phyloP scores from a whole-genome alignment of 768 basidiomycete genomes.

The Tricholoma bakamatsutake region DNA sequence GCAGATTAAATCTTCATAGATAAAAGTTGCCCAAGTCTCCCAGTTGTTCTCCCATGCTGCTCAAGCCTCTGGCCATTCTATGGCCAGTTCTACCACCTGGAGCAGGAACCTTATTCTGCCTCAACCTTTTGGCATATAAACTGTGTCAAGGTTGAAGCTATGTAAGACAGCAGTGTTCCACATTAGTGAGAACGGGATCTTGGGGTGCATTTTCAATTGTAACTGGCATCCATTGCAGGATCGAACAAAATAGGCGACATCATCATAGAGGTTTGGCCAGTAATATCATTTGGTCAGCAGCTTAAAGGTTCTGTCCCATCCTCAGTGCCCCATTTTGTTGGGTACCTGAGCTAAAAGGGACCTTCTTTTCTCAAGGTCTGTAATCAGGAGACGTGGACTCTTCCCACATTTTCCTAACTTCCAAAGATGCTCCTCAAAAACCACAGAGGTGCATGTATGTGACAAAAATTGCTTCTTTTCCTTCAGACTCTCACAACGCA shows the following conservation, averaged over 20 bases:
- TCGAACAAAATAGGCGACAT: conserved; percentile 20
- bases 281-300: conserved; percentile 19
- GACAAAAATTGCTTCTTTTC: neutral
- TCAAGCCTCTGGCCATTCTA: too few relatives aligned
- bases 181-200: conserved; percentile 14
- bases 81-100: too few relatives aligned
- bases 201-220: conserved; percentile 10
- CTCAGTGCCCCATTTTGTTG: conserved; percentile 20
- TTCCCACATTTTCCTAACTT: neutral
- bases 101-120: too few relatives aligned
- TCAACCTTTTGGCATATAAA: too few relatives aligned
- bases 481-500: too few relatives aligned
- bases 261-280: conserved; percentile 29
- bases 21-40: too few relatives aligned
- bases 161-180: conserved; percentile 16
- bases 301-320: conserved; percentile 18
- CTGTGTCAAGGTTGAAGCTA: conserved; percentile 8
- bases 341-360: conserved; percentile 19
- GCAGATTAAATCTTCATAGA: too few relatives aligned
- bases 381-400: conserved; percentile 19
- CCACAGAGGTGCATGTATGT: conserved; percentile 2
- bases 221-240: conserved; percentile 28
- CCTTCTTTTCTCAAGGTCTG: conserved; percentile 1
- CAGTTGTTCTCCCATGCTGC: too few relatives aligned
- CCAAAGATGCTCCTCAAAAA: conserved; percentile 10